Evolutionary conservation across 768 basidiomycete genomes (phyloP), one percentile per base, ranked within the genome.

Genomic region (Trametes cingulata): DNA sequence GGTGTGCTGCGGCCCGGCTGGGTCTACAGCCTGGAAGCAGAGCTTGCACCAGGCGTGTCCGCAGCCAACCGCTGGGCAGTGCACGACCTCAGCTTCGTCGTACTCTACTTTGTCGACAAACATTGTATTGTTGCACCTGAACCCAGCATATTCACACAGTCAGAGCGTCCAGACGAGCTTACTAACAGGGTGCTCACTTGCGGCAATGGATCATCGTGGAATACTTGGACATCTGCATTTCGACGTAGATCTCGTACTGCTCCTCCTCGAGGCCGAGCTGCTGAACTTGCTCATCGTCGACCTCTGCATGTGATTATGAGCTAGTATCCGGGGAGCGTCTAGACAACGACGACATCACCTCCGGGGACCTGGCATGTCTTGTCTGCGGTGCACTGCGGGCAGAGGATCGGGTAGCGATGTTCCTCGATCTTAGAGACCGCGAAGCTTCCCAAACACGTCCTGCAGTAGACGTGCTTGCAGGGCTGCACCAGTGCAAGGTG

Each of bases 1-100:
- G 0, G 82, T 82, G 67, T 86, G 83, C 54, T 73, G 71, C 13
- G 75, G 77, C 6, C 75, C 78, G 17, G 68, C 72, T 12, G 71
- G 20, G 6, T 61, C 54, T 50, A 77, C 61, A 61, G 69, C 55
- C 56, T 83, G 80, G 27, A 78, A 79, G 70, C 86, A 88, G 29
- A 71, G 70, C 71, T 82, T 87, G 71, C 86, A 88, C 87, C 86
- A 88, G 7, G 76, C 72, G 62, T 84, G 71, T 0, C 70, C 66
- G 56, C 86, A 88, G 17, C 70, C 68, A 0, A 68, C 72, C 33
- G 80, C 67, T 3, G 84, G 85, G 60, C 87, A 88, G 12, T 72
- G 68, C 36, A 88, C 70, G 22, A 77, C 74, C 33, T 71, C 69
- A 14, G 68, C 67, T 2, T 73, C 73, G 12, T 72, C 67, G 58